These are phyloP conservation scores for Lolium perenne DNA, from an alignment of 176 grass and related monocot species.

Conservation along the genomic window DNA sequence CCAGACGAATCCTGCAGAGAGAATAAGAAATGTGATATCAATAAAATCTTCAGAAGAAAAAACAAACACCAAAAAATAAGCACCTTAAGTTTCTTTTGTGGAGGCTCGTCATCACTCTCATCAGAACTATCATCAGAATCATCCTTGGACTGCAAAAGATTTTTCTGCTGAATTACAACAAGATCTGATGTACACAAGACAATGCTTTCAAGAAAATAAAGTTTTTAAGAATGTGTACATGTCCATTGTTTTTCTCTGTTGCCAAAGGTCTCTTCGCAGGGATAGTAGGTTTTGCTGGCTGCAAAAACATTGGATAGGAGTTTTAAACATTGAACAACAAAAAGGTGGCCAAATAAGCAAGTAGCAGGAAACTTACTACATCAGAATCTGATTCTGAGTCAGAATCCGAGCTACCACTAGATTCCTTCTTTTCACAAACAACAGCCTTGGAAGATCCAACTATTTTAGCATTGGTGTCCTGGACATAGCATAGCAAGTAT, in stretches of 20 bases:
- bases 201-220: conserved; percentile 20
- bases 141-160: conserved; percentile 32
- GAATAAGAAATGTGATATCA: not conserved
- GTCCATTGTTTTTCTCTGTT: conserved; percentile 41
- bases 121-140: conserved; percentile 57
- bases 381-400: conserved; percentile 52
- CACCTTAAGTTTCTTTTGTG: conserved; percentile 64
- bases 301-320: conserved; percentile 13
- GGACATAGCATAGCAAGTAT: not conserved
- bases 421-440: conserved; percentile 46
- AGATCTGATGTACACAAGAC: conserved; percentile 11
- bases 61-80: not conserved
- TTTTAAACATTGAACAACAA: not conserved
- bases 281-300: conserved; percentile 44
- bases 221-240: conserved; percentile 40
- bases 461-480: conserved; percentile 52
- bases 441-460: conserved; percentile 30
- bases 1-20: conserved; percentile 23
- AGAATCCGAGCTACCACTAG: conserved; percentile 58
- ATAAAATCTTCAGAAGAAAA: not conserved
- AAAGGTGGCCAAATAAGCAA: not conserved
- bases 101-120: conserved; percentile 61
- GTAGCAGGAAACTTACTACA: conserved; percentile 25
- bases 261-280: conserved; percentile 43
- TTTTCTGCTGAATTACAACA: not conserved